Conservation (phyloP, 306 rosid genomes). For the Cicer yamashitae region DNA sequence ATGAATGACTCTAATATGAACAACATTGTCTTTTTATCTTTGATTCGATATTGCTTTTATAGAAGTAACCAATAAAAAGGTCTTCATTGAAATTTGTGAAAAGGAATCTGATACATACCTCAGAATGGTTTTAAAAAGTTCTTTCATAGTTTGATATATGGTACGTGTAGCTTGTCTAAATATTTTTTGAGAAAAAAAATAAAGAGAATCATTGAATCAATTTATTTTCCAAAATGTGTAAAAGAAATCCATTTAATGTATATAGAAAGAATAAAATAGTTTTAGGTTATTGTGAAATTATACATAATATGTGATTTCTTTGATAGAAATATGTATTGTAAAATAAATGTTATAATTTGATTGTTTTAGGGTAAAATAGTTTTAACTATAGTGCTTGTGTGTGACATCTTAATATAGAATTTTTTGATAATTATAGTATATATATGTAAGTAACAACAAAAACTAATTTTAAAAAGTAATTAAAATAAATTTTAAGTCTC, state of each 20-base stretch:
- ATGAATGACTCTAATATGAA: constrained; percentile 44
- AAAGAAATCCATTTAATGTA: too few relatives aligned
- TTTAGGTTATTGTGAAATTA: too few relatives aligned
- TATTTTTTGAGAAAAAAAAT: background rate
- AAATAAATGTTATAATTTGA: too few relatives aligned
- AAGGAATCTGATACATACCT: constrained; percentile 39
- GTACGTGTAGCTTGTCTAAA: background rate
- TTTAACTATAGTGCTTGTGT: background rate
- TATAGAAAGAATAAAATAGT: too few relatives aligned
- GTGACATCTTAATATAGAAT: background rate
- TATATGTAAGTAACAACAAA: too few relatives aligned
- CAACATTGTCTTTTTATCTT: constrained; percentile 35
- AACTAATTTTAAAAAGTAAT: too few relatives aligned
- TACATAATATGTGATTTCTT: too few relatives aligned
- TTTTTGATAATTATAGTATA: too few relatives aligned
- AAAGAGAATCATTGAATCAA: background rate
- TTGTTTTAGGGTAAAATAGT: too few relatives aligned
- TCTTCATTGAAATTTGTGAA: background rate
- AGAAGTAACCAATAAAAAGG: constrained; percentile 33
- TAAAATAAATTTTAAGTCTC: too few relatives aligned
- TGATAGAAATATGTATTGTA: too few relatives aligned
- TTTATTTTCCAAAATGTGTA: background rate
- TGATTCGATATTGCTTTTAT: constrained; percentile 45
- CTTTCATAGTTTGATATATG: constrained; percentile 5
- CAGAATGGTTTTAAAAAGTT: constrained; percentile 14